phyloP scores from a whole-genome alignment of 2,329 filamentous ascomycete genomes.

The Diplodia seriata region DNA sequence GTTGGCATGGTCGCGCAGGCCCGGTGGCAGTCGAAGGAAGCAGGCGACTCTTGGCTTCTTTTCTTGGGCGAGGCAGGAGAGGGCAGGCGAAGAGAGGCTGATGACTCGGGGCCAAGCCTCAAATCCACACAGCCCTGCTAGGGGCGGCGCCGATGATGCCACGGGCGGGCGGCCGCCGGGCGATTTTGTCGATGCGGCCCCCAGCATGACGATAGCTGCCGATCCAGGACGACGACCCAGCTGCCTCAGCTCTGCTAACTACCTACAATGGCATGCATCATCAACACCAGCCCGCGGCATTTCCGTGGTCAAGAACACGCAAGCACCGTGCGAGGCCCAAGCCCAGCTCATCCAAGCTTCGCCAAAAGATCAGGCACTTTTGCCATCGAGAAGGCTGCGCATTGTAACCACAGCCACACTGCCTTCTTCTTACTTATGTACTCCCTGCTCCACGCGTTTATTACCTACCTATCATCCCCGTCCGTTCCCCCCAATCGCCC shows the following conservation, averaged over 20 bases:
- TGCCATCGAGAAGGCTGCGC: no score
- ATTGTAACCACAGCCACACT: no score
- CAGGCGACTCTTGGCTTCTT: not conserved
- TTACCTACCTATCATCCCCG: not conserved
- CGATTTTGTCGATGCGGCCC: slow-evolving; percentile 6
- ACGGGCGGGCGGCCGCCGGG: not conserved
- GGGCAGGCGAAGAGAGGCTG: slow-evolving; percentile 3
- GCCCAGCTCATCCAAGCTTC: no score
- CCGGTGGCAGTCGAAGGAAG: not conserved
- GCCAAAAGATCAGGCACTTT: no score
- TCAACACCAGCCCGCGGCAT: no score
- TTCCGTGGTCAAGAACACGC: no score
- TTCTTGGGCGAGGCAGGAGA: not conserved
- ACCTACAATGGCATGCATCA: not conserved
- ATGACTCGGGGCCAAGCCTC: slow-evolving; percentile 29
- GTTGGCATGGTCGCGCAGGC: slow-evolving; percentile 10
- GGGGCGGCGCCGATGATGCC: slow-evolving; percentile 23
- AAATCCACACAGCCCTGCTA: slow-evolving; percentile 19
- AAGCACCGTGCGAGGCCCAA: no score
- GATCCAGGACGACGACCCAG: not conserved
- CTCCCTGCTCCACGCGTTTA: not conserved
- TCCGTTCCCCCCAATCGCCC: no score
- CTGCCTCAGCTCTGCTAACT: no score
- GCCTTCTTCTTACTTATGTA: not conserved
- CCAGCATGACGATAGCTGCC: slow-evolving; percentile 21